Evolutionary conservation across 805 yeast species (phyloP), one percentile per base, ranked within the genome.

Genomic region (Candida wancherniae): DNA sequence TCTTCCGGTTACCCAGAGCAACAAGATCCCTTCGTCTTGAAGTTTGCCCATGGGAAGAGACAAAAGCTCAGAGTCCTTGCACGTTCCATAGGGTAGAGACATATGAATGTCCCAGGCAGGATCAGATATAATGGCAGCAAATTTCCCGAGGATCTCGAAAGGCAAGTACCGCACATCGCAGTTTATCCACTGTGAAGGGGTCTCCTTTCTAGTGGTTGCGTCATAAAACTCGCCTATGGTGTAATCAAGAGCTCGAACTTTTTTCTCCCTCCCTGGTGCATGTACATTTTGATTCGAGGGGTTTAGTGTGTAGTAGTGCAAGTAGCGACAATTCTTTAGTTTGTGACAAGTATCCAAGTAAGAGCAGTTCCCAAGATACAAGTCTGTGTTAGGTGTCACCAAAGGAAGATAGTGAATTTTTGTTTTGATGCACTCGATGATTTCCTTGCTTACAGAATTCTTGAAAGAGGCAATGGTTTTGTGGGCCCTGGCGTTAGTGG

Each of bases 31-130:
- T 48, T 85, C 94, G 33, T 77, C 80, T 52, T 87, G 97, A 20
- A 88, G 64, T 26, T 69, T 58, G 21, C 72, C 69, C 54, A 88
- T 69, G 16, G 84, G 80, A 15, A 88, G 61, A 8, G 74, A 65
- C 29, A 80, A 56, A 21, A 88, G 61, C 44, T 85, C 95, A 2
- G 75, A 70, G 51, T 84, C 94, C 35, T 81, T 80, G 51, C 85
- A 77, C 2, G 85, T 77, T 9, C 85, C 84, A 53, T 81, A 79
- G 4, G 86, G 86, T 36, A 75, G 55, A 33, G 83, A 81, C 88
- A 84, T 87, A 58, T 88, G 96, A 41, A 88, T 88, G 42, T 86
- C 88, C 97, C 97, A 88, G 6, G 96, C 92, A 3, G 96, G 96
- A 55, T 88, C 97, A 0, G 95, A 90, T 33, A 90, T 74, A 9